Evolutionary conservation across 345 rosid genomes (phyloP), one percentile per base, ranked within the genome.

Genomic region (Sonneratia caseolaris): DNA sequence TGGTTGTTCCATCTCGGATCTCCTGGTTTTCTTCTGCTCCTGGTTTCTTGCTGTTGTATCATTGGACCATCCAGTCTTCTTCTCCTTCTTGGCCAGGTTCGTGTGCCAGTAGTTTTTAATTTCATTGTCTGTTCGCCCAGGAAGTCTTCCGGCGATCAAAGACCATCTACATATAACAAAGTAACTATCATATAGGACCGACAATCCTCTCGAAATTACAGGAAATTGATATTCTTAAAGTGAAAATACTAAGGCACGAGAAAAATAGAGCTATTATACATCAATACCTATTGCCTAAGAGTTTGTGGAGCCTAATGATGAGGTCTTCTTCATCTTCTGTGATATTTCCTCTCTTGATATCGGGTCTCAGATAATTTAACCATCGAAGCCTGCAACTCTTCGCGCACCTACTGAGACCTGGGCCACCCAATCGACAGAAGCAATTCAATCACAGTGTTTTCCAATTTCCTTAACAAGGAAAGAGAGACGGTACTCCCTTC

Each of bases 351-450:
- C 77, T 69, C 51, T 69, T 61, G 45, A 69, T 47, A 35, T 69
- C 77, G 3, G 77, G 73, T 49, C 69, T 62, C 5, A 74, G 77
- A 53, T 74, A 74, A 62, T 74, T 74, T 45, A 74, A 35, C 77
- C 77, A 62, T 37, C 77, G 73, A 48, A 69, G 77, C 59, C 77
- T 69, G 43, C 77, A 74, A 47, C 72, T 74, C 72, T 69, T 74
- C 24, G 72, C 77, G 47, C 77, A 32, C 37, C 77, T 74, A 43
- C 32, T 37, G 8, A 74, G 72, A 65, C 73, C 77, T 74, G 64
- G 45, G 59, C 49, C 59, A 14, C 49, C 65, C 16, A 27, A 9
- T 11, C 35, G 22, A 22, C 36, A 35, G 5, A 62, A 24, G 10
- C 32, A 62, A 27, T 2, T 4, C 5, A 62, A 32, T 19, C 16